Evolutionary conservation across 2,329 filamentous ascomycete genomes (phyloP), one percentile per base, ranked within the genome.

Genomic region (Helminthosporium solani): DNA sequence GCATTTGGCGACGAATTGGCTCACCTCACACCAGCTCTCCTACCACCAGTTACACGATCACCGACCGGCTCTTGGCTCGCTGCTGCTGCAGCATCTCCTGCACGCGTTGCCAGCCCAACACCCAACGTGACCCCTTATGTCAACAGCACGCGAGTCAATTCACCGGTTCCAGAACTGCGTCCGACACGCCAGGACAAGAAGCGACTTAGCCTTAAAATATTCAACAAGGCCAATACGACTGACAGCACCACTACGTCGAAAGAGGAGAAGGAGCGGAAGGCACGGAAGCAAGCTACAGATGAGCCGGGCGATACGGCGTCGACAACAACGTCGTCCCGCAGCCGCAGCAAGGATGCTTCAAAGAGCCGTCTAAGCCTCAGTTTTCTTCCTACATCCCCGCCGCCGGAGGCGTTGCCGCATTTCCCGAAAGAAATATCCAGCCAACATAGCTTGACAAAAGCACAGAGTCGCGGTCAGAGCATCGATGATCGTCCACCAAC

Each of bases 1-100:
- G 72, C 70, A 14, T 78, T 74, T 50, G 62, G 65, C 18, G 63
- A 66, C 14, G 75, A 78, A 53, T 50, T 78, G 11, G 59, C 62
- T 11, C 57, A 66, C 12, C 60, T 78, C 2, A 67, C 69, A 49
- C 72, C 72, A 4, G 52, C 56, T 15, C 60, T 61, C 5, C 51
- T 57, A 35, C 51, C 54, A n/a, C 59, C 62, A 39, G 42, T 61
- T 27, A 44, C 62, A 27, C 50, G 65, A 46, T 68, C 68, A 6
- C 65, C 67, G 4, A 62, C 64, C 3, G 58, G 57, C 7, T 72
- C 67, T 14, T 70, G 67, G 61, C 53, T 68, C 8, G 57, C 46
- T 16, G 47, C 46, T 16, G 47, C 56, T 19, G 54, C 56, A 11
- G 51, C 58, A n/a, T 59, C 63, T n/a, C 60, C 58, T n/a, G 58